Conservation (phyloP, 2,329 filamentous ascomycete genomes). For the Claviceps sp. region DNA sequence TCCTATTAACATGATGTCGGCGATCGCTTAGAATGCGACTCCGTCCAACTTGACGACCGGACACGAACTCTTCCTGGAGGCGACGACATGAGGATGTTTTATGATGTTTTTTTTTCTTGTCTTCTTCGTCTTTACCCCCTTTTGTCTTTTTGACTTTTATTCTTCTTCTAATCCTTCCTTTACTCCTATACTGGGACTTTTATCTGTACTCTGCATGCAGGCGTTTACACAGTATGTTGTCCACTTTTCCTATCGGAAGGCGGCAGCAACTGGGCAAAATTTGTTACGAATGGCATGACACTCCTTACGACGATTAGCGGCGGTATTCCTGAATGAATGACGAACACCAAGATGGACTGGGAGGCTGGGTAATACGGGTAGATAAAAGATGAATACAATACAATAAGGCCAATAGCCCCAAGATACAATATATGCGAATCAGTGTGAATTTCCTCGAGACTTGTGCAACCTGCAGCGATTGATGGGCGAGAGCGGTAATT, state of each 20-base stretch:
- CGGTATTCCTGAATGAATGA: not conserved
- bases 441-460: too few relatives aligned
- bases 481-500: too few relatives aligned
- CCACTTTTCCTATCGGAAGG: not conserved
- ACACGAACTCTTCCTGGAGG: not conserved
- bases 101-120: not conserved
- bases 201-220: not conserved
- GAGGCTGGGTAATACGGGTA: not conserved
- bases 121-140: not conserved
- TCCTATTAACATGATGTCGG: conserved; percentile 15
- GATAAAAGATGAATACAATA: not conserved
- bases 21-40: conserved; percentile 11
- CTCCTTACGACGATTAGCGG: not conserved
- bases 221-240: conserved; percentile 1
- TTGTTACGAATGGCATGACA: not conserved
- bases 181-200: not conserved
- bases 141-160: not conserved
- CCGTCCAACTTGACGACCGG: not conserved
- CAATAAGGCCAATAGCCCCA: not conserved
- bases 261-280: not conserved
- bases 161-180: not conserved
- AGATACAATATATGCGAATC: not conserved
- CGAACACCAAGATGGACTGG: not conserved
- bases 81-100: too few relatives aligned
- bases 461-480: too few relatives aligned